Evolutionary conservation across 306 rosid genomes (phyloP).

Genomic region (Cucurbita argyrosperma): DNA sequence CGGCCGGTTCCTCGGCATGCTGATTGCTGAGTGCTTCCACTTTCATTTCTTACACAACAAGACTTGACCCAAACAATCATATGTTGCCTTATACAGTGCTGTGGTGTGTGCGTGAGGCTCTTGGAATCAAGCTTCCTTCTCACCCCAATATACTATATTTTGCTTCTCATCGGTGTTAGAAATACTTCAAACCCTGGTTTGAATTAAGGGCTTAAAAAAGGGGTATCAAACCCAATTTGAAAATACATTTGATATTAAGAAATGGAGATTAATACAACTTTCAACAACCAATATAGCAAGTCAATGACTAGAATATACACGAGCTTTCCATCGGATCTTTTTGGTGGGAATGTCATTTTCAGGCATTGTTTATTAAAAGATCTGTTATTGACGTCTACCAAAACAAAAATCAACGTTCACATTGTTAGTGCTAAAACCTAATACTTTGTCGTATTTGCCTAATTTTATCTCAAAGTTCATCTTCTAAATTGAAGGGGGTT

Average conservation of each 20-base stretch:
- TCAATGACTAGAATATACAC: not conserved
- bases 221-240: not conserved
- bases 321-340: not conserved
- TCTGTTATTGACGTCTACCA: not conserved
- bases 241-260: not conserved
- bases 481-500: no score
- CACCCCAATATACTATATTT: not conserved
- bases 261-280: not conserved
- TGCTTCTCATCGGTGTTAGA: not conserved
- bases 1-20: constrained; percentile 2
- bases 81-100: not conserved
- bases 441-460: not conserved
- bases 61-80: not conserved
- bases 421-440: not conserved
- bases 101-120: not conserved
- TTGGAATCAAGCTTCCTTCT: not conserved
- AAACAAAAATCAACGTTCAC: not conserved
- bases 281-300: not conserved
- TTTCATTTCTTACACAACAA: constrained; percentile 1
- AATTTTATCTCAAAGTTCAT: no score
- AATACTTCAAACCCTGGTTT: not conserved
- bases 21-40: not conserved
- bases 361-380: not conserved
- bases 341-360: not conserved
- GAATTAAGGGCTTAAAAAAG: no score